Evolutionary conservation across 192 early-diverging fungal genomes (phyloP), one percentile per base, ranked within the genome.

Genomic region (Lunasporangiospora selenospora): DNA sequence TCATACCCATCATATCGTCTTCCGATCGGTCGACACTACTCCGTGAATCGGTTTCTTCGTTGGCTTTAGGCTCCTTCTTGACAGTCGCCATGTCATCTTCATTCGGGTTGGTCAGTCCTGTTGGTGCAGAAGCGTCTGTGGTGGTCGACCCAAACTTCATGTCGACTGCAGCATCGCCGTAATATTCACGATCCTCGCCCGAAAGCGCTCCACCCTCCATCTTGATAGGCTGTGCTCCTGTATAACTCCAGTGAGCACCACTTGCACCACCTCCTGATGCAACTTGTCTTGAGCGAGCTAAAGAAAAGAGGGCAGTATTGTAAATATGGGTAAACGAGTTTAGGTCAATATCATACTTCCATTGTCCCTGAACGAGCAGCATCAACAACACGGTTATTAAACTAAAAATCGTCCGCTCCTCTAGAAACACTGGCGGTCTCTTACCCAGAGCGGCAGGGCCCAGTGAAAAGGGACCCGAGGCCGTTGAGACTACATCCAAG

Each of bases 391-490:
- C n/a, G n/a, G n/a, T n/a, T n/a, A n/a, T n/a, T n/a, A n/a, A n/a
- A n/a, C n/a, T n/a, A n/a, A n/a, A n/a, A n/a, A n/a, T n/a, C n/a
- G n/a, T n/a, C n/a, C n/a, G n/a, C n/a, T n/a, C n/a, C n/a, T n/a
- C n/a, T n/a, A n/a, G n/a, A n/a, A n/a, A n/a, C 3, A 29, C 15
- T 36, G 24, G 15, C 2, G 23, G n/a, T 24, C 12, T 33, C 18
- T 16, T 67, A 62, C 75, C 62, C 6, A 50, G 45, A 37, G 69
- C 69, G 1, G 82, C 76, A 16, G 82, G 82, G 29, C 82, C 82
- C 0, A 83, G 62, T 13, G 82, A 81, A 55, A 83, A 83, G 39
- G 80, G 80, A 53, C 82, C 82, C 21, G 82, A 83, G 29, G 82
- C 82, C 21, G 59, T 75, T 1, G 55, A 34, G 27, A 71, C 60